Base-by-base conservation (phyloP, 352 stramenopile species). In the Globisporangium echinulatum region DNA sequence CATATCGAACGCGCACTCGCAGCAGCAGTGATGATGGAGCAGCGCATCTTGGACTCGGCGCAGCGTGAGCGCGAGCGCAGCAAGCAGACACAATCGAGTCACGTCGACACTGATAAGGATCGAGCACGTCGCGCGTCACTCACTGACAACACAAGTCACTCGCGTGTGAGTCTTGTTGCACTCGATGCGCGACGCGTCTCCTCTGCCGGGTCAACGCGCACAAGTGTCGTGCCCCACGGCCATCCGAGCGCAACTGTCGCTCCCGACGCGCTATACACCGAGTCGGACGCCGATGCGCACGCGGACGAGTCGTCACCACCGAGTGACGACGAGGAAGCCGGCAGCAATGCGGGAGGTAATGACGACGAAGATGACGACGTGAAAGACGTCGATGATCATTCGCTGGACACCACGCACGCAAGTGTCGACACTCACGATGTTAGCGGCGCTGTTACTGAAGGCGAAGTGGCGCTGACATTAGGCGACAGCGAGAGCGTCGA, bases 31-130 rank as follows among this genome's bases (percentile, higher is more conserved):
- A 66, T 63, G 19, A 69, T 79, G 51, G 68, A 82, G 52, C 65
- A 75, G 42, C 66, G 59, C 4, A 56, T 82, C 17, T 47, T 82
- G 8, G 49, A 79, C 13, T 71, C 65, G 5, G 62, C 68, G n/a
- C 62, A 67, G 25, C 58, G 63, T 15, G 60, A 67, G 4, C 55
- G 25, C 25, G 25, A 33, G 62, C 17, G 36, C 54, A 8, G 33
- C 33, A 0, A 61, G 40, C 25, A 54, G 50, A 44, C 52, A 53
- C 36, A 33, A 44, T 14, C 11, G 43, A 2, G 6, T 33, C 25
- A 33, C 25, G 25, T 33, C 25, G 25, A 33, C 25, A 49, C 44
- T 9, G 49, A 11, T 1, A 11, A 19, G n/a, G 7, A 19, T 39
- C 5, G 36, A 46, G 39, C 10, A 5, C 37, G 58, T 10, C 58